These are phyloP conservation scores for Russula olivacea DNA, from an alignment of 768 basidiomycete genomes.

Conservation along the genomic window DNA sequence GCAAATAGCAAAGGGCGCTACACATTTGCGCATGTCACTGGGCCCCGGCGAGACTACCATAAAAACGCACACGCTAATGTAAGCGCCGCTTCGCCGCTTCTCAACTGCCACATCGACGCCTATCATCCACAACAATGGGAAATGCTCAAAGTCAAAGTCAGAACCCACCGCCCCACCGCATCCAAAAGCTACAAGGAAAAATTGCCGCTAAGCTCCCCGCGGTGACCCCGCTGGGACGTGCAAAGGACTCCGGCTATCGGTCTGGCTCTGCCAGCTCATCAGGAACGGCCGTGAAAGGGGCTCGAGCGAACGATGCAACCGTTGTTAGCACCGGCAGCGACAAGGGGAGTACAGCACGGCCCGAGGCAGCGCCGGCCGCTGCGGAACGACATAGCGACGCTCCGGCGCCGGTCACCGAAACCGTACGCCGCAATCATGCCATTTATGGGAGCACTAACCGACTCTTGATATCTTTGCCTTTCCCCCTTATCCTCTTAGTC, in stretches of 20 bases:
- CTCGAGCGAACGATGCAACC: background rate
- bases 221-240: too few species aligned
- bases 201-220: slow-evolving; percentile 3
- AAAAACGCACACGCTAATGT: slow-evolving; percentile 19
- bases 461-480: background rate
- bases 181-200: slow-evolving; percentile 4
- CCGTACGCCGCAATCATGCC: slow-evolving; percentile 10
- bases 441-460: slow-evolving; percentile 3
- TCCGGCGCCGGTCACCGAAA: slow-evolving; percentile 17
- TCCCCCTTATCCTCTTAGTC: background rate
- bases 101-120: slow-evolving; percentile 15
- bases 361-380: slow-evolving; percentile 15
- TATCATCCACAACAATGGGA: slow-evolving; percentile 13
- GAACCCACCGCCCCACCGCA: background rate
- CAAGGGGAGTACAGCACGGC: slow-evolving; percentile 1
- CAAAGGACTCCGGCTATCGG: slow-evolving; percentile 21
- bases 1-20: background rate
- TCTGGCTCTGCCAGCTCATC: slow-evolving; percentile 22
- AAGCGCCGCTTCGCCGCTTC: slow-evolving; percentile 12
- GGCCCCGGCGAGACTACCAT: background rate
- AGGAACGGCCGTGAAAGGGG: slow-evolving; percentile 10
- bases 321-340: slow-evolving; percentile 1
- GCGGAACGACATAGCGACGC: background rate
- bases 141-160: slow-evolving; percentile 24
- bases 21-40: background rate